Percentiles rank a stretch among this genome's conserved stretches.
Conservation (phyloP, 345 rosid species). For the Jatropha curcas region DNA sequence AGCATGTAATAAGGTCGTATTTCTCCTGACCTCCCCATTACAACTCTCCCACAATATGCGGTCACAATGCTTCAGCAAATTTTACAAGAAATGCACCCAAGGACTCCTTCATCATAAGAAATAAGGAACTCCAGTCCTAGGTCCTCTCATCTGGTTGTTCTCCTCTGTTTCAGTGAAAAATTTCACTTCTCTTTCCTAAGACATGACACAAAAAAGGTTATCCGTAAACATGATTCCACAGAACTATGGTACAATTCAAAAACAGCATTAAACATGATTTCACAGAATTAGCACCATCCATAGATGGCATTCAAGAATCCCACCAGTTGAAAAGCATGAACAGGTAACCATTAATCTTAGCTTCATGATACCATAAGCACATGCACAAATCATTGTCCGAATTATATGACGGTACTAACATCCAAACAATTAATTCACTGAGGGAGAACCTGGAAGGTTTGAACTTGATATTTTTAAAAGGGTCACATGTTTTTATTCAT, state of each 20-base stretch:
- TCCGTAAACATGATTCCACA: neutral
- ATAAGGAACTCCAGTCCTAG: slow-evolving; percentile 96
- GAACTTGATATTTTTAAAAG: neutral
- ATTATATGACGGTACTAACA: neutral
- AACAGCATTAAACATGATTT: too few relatives aligned
- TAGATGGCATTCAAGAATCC: too few relatives aligned
- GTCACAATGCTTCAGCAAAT: slow-evolving; percentile 19
- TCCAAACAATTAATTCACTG: neutral
- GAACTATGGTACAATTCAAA: neutral
- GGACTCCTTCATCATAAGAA: slow-evolving; percentile 56
- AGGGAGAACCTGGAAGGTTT: neutral
- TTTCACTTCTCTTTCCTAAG: slow-evolving; percentile 94
- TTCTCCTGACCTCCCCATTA: slow-evolving; percentile 13
- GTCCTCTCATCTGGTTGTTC: slow-evolving; percentile 99
- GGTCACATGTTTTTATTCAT: neutral
- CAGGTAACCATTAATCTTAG: neutral
- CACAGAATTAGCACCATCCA: too few relatives aligned
- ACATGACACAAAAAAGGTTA: slow-evolving; percentile 8
- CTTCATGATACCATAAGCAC: neutral
- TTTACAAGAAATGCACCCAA: slow-evolving; percentile 26
- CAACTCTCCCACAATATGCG: slow-evolving; percentile 10
- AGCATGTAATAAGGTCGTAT: slow-evolving; percentile 15
- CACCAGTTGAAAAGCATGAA: neutral
- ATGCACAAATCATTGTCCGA: neutral
- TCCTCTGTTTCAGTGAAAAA: slow-evolving; percentile 98